Percentiles rank a stretch among this genome's conserved stretches.
Evolutionary conservation across 75 land plant species (phyloP).

Genomic region (Chamaecyparis obtusa): DNA sequence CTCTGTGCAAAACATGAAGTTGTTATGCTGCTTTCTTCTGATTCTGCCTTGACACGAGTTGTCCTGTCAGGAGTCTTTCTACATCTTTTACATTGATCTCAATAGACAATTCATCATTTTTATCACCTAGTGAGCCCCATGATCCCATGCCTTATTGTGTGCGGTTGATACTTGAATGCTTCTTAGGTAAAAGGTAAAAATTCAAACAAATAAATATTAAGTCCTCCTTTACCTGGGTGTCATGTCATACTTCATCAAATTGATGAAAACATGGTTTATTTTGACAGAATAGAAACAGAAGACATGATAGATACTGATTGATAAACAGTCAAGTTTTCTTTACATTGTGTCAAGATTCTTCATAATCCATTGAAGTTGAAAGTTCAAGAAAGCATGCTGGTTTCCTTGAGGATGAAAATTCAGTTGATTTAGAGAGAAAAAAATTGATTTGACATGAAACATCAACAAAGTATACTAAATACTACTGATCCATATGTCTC

Average conservation of each 20-base stretch:
- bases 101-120: no score
- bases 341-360: background rate
- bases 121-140: background rate
- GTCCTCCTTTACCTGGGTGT: background rate
- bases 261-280: background rate
- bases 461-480: background rate
- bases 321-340: background rate
- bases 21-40: no score
- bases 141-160: background rate
- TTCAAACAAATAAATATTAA: no score
- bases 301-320: background rate
- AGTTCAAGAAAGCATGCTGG: background rate
- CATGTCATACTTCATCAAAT: background rate
- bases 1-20: no score
- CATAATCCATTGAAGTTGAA: background rate
- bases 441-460: background rate
- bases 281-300: background rate
- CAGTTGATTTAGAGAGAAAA: background rate
- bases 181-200: background rate
- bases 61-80: no score
- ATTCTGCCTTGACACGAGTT: no score
- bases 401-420: background rate
- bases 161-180: background rate
- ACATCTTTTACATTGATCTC: background rate
- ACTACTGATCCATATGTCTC: background rate